Evolutionary conservation across 1,139 yeast species (phyloP), one percentile per base, ranked within the genome.

Genomic region (Dujonia santamariae): DNA sequence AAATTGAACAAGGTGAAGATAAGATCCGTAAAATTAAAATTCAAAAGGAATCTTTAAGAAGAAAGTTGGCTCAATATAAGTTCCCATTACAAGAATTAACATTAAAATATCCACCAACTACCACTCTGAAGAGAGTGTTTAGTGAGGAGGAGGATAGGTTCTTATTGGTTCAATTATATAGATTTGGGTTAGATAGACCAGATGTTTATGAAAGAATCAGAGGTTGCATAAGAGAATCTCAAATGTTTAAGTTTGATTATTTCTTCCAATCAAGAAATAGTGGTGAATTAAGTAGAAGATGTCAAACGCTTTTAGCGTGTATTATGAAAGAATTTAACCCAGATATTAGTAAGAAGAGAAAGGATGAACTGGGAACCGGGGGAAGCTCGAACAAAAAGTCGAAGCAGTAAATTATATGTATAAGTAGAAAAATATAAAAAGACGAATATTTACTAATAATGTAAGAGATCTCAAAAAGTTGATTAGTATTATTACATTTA

Each of bases 1-100:
- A 76, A 43, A 82, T 84, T 42, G 92, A 84, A 53, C 63, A 66
- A n/a, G 95, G 92, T 13, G 95, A 84, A 51, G 88, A 82, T 26
- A 80, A 73, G 50, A 69, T 80, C 25, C 61, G 73, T 39, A 77
- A 75, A 44, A 49, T 69, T 8, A 76, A 73, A 46, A 52, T 78
- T 21, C 88, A 82, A 46, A 80, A 78, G 49, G 88, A 81, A 53
- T 72, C 84, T 8, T 60, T 84, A 35, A 69, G 86, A 43, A 61
- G 83, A 37, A 84, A 84, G 49, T 53, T 84, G 28, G 61, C 80
- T 3, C 73, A 72, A 44, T 83, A 77, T 51, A 63, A 63, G 32
- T 75, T 72, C 46, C 92, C 92, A 12, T 61, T 84, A 33, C 80
- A 79, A 50, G 86, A 83, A 37, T 58, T 84, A 42, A 64, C 56